phyloP scores from a whole-genome alignment of 2,329 filamentous ascomycete species.

The Diaporthe sp. region DNA sequence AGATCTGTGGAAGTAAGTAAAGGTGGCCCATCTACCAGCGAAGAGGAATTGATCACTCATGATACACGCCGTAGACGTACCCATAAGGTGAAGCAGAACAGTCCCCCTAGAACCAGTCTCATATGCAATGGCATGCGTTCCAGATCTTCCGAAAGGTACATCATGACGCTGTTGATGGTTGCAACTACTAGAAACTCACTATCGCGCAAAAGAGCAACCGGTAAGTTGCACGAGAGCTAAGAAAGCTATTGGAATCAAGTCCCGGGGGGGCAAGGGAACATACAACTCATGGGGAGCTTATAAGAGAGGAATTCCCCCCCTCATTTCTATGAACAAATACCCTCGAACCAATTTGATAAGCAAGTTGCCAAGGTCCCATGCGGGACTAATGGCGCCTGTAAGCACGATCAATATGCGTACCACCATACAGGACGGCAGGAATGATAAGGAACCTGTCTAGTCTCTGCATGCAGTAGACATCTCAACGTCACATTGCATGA shows the following conservation, averaged over 20 bases:
- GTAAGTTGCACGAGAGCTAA: too few species aligned
- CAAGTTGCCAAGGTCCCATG: not conserved
- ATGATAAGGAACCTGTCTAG: not conserved
- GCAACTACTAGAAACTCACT: too few species aligned
- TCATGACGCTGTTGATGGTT: not conserved
- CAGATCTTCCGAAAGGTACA: not conserved
- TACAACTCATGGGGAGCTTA: too few species aligned
- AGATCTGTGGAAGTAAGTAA: not conserved
- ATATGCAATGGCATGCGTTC: not conserved
- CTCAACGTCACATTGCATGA: conserved; percentile 20
- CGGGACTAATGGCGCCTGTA: not conserved
- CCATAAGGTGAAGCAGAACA: not conserved
- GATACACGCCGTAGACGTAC: not conserved
- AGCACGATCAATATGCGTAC: not conserved
- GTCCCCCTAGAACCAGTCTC: not conserved
- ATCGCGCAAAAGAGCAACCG: too few species aligned
- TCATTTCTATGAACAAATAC: not conserved
- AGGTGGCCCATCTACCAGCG: rapidly evolving
- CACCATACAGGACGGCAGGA: not conserved
- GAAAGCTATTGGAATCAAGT: rapidly evolving
- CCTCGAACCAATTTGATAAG: not conserved
- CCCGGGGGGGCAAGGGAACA: rapidly evolving
- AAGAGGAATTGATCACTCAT: too few species aligned
- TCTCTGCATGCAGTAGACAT: not conserved
- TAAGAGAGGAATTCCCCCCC: not conserved